These are phyloP conservation scores for Umbelopsis vinacea DNA, from an alignment of 192 early-diverging fungal species.

Conservation along the genomic window DNA sequence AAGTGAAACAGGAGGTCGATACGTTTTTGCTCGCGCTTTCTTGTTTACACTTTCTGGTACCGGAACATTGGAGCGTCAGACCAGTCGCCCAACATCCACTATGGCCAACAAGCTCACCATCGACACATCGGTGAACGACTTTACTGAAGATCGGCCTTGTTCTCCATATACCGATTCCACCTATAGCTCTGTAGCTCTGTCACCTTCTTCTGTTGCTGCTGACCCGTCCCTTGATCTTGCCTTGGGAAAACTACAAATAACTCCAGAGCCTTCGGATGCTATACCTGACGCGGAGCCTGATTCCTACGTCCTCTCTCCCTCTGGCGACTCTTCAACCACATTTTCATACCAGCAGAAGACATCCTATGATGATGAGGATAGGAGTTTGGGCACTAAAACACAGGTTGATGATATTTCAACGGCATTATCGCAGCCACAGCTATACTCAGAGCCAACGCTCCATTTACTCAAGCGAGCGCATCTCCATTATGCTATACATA, in stretches of 20 bases:
- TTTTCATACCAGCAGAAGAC: not conserved
- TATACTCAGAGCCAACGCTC: conserved; percentile 17
- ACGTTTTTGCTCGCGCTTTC: conserved; percentile 19
- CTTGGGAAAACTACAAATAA: not conserved
- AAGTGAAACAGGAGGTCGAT: conserved; percentile 16
- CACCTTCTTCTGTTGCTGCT: not conserved
- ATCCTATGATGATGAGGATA: not conserved
- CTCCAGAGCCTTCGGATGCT: not conserved
- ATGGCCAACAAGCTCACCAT: not conserved
- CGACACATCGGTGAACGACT: not conserved
- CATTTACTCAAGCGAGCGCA: conserved; percentile 17
- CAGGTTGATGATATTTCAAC: not conserved
- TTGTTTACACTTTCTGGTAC: conserved; percentile 26
- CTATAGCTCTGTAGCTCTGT: not conserved
- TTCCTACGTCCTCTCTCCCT: not conserved
- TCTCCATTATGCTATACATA: conserved; percentile 25
- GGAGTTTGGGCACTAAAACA: not conserved
- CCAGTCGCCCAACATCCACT: not conserved
- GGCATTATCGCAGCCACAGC: not conserved
- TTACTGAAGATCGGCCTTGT: not conserved
- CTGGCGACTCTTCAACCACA: not conserved
- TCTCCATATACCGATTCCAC: not conserved
- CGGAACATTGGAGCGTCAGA: not conserved
- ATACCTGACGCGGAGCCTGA: not conserved
- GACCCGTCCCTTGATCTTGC: not conserved